Conservation (phyloP, 179 eudicot species). For the Carnegiea gigantea region DNA sequence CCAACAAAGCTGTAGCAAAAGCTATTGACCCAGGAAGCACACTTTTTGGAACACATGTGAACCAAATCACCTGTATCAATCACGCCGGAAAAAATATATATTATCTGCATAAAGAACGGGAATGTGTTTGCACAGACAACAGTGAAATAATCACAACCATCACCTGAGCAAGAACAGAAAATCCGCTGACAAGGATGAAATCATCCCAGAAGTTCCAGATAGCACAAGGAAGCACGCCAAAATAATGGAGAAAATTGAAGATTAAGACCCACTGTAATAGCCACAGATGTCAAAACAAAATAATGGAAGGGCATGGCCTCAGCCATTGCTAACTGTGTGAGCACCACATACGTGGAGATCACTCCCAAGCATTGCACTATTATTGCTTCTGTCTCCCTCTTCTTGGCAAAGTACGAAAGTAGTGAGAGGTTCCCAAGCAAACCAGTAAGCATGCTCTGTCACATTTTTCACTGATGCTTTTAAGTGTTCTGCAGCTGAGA, state of each 20-base stretch:
- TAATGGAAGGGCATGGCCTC: constrained; percentile 83
- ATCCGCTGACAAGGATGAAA: constrained; percentile 80
- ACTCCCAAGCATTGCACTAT: constrained; percentile 89
- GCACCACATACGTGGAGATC: constrained; percentile 61
- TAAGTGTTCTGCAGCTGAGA: constrained; percentile 5
- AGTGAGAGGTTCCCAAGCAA: constrained; percentile 82
- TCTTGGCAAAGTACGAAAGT: constrained; percentile 84
- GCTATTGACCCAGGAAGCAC: constrained; percentile 72
- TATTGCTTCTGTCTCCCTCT: constrained; percentile 81
- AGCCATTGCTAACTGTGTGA: constrained; percentile 84
- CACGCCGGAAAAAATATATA: not conserved
- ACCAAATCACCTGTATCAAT: constrained; percentile 84
- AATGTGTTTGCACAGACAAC: not conserved
- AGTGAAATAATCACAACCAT: not conserved
- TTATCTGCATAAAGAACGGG: not conserved
- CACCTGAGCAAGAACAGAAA: constrained; percentile 91
- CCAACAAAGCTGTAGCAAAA: constrained; percentile 50
- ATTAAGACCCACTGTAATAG: constrained; percentile 63
- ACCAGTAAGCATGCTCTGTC: constrained; percentile 90
- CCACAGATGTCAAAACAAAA: constrained; percentile 54
- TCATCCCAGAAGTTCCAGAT: constrained; percentile 95
- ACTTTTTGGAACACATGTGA: constrained; percentile 75
- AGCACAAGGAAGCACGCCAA: constrained; percentile 52
- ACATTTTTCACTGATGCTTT: constrained; percentile 10
- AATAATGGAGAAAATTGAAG: constrained; percentile 74